These are phyloP conservation scores for Trichoderma sp. DNA, from an alignment of 2,329 filamentous ascomycete species.

Conservation along the genomic window DNA sequence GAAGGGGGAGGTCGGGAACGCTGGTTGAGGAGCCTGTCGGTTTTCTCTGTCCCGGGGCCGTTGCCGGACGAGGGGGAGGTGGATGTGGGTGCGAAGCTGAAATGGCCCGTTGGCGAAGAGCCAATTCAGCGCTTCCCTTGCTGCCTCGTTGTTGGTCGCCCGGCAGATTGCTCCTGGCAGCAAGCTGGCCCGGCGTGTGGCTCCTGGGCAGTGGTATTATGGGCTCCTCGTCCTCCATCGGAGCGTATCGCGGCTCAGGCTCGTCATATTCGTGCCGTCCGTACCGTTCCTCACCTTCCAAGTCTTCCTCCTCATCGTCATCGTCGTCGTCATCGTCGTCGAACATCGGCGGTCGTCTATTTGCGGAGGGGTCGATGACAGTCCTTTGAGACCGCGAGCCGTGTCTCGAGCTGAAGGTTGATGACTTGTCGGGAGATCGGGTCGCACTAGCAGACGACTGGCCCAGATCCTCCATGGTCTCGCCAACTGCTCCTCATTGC, in stretches of 20 bases:
- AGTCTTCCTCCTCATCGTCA: slow-evolving; percentile 30
- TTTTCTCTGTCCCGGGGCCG: slow-evolving; percentile 28
- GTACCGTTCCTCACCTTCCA: neutral
- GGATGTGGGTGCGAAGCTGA: slow-evolving; percentile 41
- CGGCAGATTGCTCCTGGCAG: slow-evolving; percentile 51
- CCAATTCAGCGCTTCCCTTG: slow-evolving; percentile 44
- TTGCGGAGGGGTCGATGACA: slow-evolving; percentile 33
- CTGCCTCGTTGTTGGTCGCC: slow-evolving; percentile 46
- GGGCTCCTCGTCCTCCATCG: neutral
- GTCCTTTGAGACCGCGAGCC: slow-evolving; percentile 55
- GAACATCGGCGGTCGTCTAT: slow-evolving; percentile 25
- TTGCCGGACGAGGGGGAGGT: slow-evolving; percentile 28
- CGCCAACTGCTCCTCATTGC: slow-evolving; percentile 32
- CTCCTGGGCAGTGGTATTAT: slow-evolving; percentile 47
- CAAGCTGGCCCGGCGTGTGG: slow-evolving; percentile 60
- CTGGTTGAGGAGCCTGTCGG: slow-evolving; percentile 30
- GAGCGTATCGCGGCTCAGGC: slow-evolving; percentile 18
- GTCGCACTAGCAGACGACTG: slow-evolving; percentile 32
- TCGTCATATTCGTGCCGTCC: slow-evolving; percentile 2
- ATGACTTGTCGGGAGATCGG: slow-evolving; percentile 32
- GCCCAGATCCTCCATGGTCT: slow-evolving; percentile 44
- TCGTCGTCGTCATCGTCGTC: slow-evolving; percentile 37
- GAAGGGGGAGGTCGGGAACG: slow-evolving; percentile 36
- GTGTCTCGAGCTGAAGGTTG: slow-evolving; percentile 20
- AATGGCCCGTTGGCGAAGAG: slow-evolving; percentile 54